Evolutionary conservation across 2,329 filamentous ascomycete species (phyloP).

Genomic region (Fusarium chlamydosporum): DNA sequence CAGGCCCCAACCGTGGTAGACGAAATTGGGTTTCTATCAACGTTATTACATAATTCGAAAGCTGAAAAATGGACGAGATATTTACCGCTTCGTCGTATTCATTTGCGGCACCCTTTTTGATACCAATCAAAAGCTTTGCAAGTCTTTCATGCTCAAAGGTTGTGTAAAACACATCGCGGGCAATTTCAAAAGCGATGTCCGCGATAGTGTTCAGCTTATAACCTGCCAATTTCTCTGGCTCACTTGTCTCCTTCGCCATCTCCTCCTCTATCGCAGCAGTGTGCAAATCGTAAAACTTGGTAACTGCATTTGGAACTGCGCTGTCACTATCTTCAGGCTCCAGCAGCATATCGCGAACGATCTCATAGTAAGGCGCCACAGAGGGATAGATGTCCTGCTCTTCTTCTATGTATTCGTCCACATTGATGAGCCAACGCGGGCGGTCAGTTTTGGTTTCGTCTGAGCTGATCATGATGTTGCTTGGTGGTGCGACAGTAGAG

Average conservation of each 20-base stretch:
- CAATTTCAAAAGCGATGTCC: background rate
- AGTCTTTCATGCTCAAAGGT: constrained; percentile 17
- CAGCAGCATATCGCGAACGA: constrained; percentile 2
- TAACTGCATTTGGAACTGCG: background rate
- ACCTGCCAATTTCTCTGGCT: constrained; percentile 13
- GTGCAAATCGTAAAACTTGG: background rate
- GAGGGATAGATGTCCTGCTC: background rate
- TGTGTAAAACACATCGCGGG: background rate
- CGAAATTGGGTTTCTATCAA: constrained; percentile 18
- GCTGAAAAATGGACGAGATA: fast-evolving
- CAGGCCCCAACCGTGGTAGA: constrained; percentile 16
- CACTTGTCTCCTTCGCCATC: background rate
- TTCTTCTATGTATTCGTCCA: constrained; percentile 6
- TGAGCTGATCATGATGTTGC: background rate
- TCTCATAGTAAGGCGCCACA: background rate
- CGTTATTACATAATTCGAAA: background rate
- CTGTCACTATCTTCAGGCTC: background rate
- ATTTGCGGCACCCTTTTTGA: background rate
- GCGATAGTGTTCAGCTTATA: background rate
- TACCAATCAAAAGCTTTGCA: constrained; percentile 11
- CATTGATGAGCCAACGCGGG: background rate
- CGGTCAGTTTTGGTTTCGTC: background rate
- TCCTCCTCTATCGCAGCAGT: background rate
- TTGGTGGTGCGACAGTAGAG: too few relatives aligned
- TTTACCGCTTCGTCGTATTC: constrained; percentile 2